Evolutionary conservation across 768 basidiomycete species (phyloP).

Genomic region (Phlegmacium glaucopus): DNA sequence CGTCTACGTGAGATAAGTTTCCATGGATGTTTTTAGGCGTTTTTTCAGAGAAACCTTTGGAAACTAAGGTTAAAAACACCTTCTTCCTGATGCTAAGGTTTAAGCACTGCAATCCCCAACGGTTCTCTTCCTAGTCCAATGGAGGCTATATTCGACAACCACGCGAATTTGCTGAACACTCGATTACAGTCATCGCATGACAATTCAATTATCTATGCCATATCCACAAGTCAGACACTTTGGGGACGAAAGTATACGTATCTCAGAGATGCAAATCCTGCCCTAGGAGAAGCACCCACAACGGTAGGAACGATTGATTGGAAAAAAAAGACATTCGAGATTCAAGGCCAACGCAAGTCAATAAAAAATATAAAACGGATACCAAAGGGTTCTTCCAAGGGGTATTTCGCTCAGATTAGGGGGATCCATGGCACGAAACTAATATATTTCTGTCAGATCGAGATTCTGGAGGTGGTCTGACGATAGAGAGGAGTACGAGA

Average conservation of each 20-base stretch:
- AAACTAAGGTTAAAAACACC: no score
- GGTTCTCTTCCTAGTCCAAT: slow-evolving; percentile 19
- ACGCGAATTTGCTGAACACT: slow-evolving; percentile 44
- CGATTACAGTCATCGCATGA: slow-evolving; percentile 42
- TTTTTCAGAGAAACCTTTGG: no score
- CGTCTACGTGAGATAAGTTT: no score
- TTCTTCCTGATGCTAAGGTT: no score
- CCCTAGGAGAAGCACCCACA: slow-evolving; percentile 24
- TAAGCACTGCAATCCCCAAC: no score
- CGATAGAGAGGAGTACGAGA: slow-evolving; percentile 41
- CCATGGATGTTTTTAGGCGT: no score
- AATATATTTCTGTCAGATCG: slow-evolving; percentile 21
- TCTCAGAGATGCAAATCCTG: slow-evolving; percentile 46
- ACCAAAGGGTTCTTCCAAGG: slow-evolving; percentile 34
- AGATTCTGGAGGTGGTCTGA: slow-evolving; percentile 43
- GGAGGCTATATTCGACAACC: slow-evolving; percentile 53
- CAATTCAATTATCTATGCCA: slow-evolving; percentile 39
- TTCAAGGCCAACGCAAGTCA: slow-evolving; percentile 37
- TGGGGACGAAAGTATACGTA: slow-evolving; percentile 42
- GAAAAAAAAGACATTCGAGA: slow-evolving; percentile 46
- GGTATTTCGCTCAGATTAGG: slow-evolving; percentile 21
- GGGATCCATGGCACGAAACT: neutral
- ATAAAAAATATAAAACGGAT: slow-evolving; percentile 38
- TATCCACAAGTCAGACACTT: slow-evolving; percentile 40
- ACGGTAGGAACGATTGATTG: slow-evolving; percentile 48